Evolutionary conservation across 2,329 filamentous ascomycete species (phyloP), one percentile per base, ranked within the genome.

Genomic region (Botryotinia narcissicola): DNA sequence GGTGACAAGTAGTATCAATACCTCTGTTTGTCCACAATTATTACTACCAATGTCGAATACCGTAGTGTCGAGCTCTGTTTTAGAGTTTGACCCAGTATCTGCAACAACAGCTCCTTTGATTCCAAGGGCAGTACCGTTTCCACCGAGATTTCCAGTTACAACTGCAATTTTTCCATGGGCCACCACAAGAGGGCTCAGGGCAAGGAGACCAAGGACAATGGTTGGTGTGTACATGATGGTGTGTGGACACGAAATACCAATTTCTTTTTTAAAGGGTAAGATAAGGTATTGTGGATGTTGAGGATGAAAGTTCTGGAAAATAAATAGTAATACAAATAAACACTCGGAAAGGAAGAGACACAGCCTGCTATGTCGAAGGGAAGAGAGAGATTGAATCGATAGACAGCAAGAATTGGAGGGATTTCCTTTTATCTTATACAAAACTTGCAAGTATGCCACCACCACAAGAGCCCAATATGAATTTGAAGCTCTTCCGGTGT

Each of bases 161-260:
- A 77, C 72, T 2, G 75, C 59, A 35, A 77, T 67, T 59, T 77
- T 77, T 37, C 85, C 84, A 83, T 91, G 89, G 79, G 86, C 88
- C 74, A 87, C 84, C 73, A 87, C 88, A 71, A 90, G 84, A 74
- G 85, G 82, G 78, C 84, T 85, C 79, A 90, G 79, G 80, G 89
- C 83, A 79, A 85, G 83, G 79, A 88, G 20, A 4, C 51, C 4
- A 48, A 62, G 12, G 25, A 48, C 12, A 5, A 70, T 37, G 9
- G 12, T 46, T 70, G 37, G 22, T 46, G 37, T 61, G n/a, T 61
- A 46, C 51, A 70, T 70, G 37, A n/a, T 61, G 35, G 60, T 61
- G 16, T 35, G 10, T 70, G 46, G 25, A 68, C 32, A 8, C 29
- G 3, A 51, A 67, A 32, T 51, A 25, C n/a, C 3, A 20, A 20